phyloP scores from a whole-genome alignment of 1,139 yeast genomes.

The Nakaseomyces glabratus region DNA sequence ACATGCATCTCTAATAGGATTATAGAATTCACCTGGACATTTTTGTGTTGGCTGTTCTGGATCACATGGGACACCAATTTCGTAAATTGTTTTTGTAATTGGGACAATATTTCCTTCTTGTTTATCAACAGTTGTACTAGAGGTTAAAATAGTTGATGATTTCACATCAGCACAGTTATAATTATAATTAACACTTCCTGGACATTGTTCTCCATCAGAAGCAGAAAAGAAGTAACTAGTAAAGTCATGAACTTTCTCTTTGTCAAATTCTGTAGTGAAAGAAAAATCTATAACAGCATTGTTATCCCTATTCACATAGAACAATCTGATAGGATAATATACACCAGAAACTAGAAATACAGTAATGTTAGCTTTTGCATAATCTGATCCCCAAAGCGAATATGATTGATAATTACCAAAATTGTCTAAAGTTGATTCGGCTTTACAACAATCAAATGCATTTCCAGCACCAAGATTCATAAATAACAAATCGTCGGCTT shows the following conservation, averaged over 20 bases:
- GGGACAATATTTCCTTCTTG: too few species aligned
- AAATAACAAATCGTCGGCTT: not conserved
- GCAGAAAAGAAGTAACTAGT: not conserved
- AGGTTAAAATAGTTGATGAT: too few species aligned
- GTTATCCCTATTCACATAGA: not conserved
- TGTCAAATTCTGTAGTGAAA: too few species aligned
- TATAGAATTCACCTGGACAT: too few species aligned
- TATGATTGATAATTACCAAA: not conserved
- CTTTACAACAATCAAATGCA: slow-evolving; percentile 1
- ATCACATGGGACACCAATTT: too few species aligned
- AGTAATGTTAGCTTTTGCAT: not conserved
- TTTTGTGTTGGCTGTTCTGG: too few species aligned
- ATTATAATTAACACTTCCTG: too few species aligned
- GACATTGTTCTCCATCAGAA: not conserved
- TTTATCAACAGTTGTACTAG: too few species aligned
- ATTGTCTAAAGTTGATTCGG: not conserved
- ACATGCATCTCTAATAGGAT: too few species aligned
- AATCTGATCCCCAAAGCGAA: not conserved
- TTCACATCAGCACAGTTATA: too few species aligned
- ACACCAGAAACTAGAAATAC: not conserved
- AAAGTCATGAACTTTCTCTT: not conserved
- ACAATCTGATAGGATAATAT: not conserved
- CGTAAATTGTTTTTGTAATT: too few species aligned
- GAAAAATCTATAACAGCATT: not conserved
- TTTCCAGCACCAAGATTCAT: not conserved